Conservation (phyloP, 2,329 filamentous ascomycete genomes). For the Blastomyces percursus region DNA sequence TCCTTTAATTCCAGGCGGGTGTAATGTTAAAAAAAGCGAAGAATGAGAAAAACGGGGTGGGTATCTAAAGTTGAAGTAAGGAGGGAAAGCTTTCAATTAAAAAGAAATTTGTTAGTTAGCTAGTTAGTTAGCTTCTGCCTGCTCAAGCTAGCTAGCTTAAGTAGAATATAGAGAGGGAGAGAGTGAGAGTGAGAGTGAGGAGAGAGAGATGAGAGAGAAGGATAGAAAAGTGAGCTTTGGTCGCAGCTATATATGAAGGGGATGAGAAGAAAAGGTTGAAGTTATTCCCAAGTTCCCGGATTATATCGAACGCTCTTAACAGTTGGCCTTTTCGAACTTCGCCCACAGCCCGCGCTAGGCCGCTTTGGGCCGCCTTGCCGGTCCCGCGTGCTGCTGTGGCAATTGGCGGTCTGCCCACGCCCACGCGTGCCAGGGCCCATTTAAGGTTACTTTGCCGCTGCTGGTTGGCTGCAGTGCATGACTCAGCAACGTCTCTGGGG, state of each 20-base stretch:
- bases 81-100: too few species aligned
- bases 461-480: constrained; percentile 26
- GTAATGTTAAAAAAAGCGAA: background rate
- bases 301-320: background rate
- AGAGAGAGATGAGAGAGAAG: too few species aligned
- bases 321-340: constrained; percentile 28
- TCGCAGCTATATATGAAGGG: too few species aligned
- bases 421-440: constrained; percentile 6
- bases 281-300: too few species aligned
- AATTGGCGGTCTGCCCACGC: too few species aligned
- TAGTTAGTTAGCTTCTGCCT: background rate
- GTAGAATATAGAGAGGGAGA: constrained; percentile 11
- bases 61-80: background rate
- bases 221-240: too few species aligned
- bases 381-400: background rate
- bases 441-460: constrained; percentile 30
- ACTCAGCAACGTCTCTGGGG: constrained; percentile 18
- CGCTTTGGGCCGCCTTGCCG: background rate
- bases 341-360: constrained; percentile 7
- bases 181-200: background rate
- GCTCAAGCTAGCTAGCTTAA: constrained; percentile 1
- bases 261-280: background rate
- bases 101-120: too few species aligned
- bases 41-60: background rate
- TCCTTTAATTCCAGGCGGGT: background rate